Evolutionary conservation across 352 stramenopile genomes (phyloP), one percentile per base, ranked within the genome.

Genomic region (Globisporangium middletonii): DNA sequence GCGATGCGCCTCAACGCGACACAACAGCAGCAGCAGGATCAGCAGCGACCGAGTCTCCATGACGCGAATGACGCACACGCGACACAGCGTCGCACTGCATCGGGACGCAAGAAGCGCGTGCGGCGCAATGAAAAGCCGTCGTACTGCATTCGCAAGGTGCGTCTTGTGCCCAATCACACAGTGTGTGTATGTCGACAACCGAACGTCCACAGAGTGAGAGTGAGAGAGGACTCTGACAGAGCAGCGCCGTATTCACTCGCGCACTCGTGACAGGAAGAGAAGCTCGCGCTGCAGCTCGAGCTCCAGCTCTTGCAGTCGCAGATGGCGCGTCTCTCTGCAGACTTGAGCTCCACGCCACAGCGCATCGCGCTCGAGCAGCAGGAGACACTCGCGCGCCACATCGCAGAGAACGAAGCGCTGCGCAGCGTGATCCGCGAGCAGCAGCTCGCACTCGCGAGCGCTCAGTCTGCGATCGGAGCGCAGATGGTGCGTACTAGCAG

Each of bases 101-200:
- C 33, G 4, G 33, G 33, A 38, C 33, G 33, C 33, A 38, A 38
- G 33, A 38, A 38, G 33, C 33, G 33, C 33, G 33, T 38, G 33
- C 33, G 33, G 33, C 33, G 33, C 1, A 38, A 6, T 38, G 33
- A 9, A 9, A 38, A 38, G 33, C 33, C 33, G 33, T 38, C 43
- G 43, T 48, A 48, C 43, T 48, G 19, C n/a, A 18, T 27, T 3
- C 43, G 43, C 43, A 48, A 48, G n/a, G 43, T 48, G 43, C 43
- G 43, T 46, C 6, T 5, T 7, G 27, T 18, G 18, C 6, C 43
- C 18, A 9, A 11, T 11, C 9, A 7, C 6, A 18, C 6, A 43
- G 12, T 19, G 38, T 44, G 38, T 4, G 38, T 3, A 9, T 15
- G 16, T 44, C 38, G 23, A 23, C 23, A 23, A 23, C 23, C 9